Conservation (phyloP, 1,284 basidiomycete genomes). For the Fereydounia khargensis region DNA sequence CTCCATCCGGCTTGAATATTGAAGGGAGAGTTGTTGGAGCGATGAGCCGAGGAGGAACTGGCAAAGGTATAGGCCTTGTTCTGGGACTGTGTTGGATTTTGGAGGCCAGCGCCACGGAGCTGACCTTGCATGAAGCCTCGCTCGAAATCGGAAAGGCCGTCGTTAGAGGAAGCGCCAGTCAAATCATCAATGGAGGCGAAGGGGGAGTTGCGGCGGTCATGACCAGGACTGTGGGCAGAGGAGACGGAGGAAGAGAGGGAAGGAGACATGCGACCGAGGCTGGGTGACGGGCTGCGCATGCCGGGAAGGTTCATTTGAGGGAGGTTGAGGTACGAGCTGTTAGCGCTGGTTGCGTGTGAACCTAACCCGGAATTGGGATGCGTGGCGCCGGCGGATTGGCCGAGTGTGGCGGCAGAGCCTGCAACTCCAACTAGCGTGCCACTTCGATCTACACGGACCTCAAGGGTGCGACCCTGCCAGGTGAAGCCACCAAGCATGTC, state of each 20-base stretch:
- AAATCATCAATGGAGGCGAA: conserved; percentile 1
- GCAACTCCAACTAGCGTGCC: conserved; percentile 34
- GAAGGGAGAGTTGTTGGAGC: not conserved
- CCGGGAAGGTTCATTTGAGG: conserved; percentile 1
- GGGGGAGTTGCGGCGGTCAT: too few relatives aligned
- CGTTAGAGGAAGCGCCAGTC: not conserved
- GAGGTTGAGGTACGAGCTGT: conserved; percentile 1
- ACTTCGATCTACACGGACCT: conserved; percentile 47
- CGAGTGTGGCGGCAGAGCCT: conserved; percentile 18
- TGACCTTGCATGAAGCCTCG: conserved; percentile 16
- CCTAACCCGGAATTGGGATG: not conserved
- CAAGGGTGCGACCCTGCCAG: conserved; percentile 54
- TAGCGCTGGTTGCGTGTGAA: not conserved
- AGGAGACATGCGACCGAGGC: not conserved
- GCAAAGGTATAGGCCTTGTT: too few relatives aligned
- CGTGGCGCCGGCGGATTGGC: too few relatives aligned
- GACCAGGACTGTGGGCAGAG: too few relatives aligned
- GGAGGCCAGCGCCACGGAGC: conserved; percentile 1
- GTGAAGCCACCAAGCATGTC: conserved; percentile 58
- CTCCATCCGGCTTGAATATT: not conserved
- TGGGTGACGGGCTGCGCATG: conserved; percentile 1
- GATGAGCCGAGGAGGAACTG: too few relatives aligned
- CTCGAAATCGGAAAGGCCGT: conserved; percentile 10
- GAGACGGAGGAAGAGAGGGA: not conserved
- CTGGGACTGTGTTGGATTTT: too few relatives aligned